phyloP scores from a whole-genome alignment of 1,284 basidiomycete genomes.

The Neonothopanus nambi region DNA sequence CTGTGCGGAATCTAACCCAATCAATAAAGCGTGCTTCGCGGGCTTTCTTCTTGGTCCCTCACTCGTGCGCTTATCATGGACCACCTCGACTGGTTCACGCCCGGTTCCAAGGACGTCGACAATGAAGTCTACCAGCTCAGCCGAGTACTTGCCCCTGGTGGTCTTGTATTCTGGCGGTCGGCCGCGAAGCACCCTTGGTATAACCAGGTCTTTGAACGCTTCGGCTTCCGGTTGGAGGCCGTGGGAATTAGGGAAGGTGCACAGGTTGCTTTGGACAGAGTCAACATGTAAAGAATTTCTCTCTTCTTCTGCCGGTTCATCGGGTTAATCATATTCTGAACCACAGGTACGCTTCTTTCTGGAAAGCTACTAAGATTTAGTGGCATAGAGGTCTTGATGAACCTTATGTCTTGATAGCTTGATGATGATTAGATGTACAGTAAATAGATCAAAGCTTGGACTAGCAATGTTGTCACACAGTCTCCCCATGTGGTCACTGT shows the following conservation, averaged over 20 bases:
- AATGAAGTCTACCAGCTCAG: constrained; percentile 65
- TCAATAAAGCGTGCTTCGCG: constrained; percentile 52
- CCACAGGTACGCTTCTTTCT: constrained; percentile 24
- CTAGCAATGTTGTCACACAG: too few species aligned
- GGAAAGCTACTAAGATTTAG: constrained; percentile 18
- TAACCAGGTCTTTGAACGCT: constrained; percentile 43
- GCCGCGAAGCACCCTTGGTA: constrained; percentile 80
- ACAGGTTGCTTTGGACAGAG: constrained; percentile 29
- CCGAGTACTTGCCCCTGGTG: constrained; percentile 61
- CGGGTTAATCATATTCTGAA: background rate
- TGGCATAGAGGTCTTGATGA: too few species aligned
- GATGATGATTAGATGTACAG: too few species aligned
- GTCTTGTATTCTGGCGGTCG: constrained; percentile 71
- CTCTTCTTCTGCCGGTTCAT: background rate
- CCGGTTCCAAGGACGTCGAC: constrained; percentile 58
- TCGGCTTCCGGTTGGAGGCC: constrained; percentile 29
- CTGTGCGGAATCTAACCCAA: background rate
- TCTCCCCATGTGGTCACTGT: too few species aligned
- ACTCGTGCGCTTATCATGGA: constrained; percentile 81
- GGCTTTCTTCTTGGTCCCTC: constrained; percentile 52
- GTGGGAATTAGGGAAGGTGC: constrained; percentile 28
- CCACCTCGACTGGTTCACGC: constrained; percentile 76
- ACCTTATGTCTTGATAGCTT: too few species aligned
- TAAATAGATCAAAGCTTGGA: too few species aligned
- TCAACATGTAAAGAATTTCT: constrained; percentile 32